phyloP scores from a whole-genome alignment of 2,329 filamentous ascomycete species.

The Colletotrichum tropicale region DNA sequence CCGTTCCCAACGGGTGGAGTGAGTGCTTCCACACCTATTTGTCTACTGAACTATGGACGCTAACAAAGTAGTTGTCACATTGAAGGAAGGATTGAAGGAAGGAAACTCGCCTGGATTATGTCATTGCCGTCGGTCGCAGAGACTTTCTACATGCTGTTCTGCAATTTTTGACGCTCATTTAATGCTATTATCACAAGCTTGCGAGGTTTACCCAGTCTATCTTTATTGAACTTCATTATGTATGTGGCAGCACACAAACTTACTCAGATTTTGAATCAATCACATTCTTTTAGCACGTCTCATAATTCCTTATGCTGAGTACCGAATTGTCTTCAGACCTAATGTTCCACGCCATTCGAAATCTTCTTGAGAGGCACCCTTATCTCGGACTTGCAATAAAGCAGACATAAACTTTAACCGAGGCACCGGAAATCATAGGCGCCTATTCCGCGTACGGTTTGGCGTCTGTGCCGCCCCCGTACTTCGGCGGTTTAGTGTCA shows the following conservation, averaged over 20 bases:
- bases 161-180: neutral
- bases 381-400: neutral
- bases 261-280: neutral
- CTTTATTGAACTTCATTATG: neutral
- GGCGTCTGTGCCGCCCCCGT: neutral
- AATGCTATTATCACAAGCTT: neutral
- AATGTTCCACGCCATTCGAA: neutral
- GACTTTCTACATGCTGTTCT: neutral
- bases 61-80: neutral
- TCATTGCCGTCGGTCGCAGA: neutral
- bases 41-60: neutral
- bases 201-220: neutral
- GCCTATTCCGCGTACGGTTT: neutral
- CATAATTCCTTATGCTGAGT: neutral
- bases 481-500: neutral
- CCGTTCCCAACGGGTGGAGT: neutral
- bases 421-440: too few relatives aligned
- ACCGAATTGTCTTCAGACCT: neutral
- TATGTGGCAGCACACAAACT: neutral
- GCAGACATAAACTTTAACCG: neutral
- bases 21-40: accelerated
- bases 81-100: neutral
- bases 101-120: neutral
- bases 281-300: neutral
- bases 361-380: neutral